A percentile compares a stretch with the other conserved stretches of the same genome.
Evolutionary conservation across 805 yeast genomes (phyloP).

Genomic region (Spathaspora passalidarum): DNA sequence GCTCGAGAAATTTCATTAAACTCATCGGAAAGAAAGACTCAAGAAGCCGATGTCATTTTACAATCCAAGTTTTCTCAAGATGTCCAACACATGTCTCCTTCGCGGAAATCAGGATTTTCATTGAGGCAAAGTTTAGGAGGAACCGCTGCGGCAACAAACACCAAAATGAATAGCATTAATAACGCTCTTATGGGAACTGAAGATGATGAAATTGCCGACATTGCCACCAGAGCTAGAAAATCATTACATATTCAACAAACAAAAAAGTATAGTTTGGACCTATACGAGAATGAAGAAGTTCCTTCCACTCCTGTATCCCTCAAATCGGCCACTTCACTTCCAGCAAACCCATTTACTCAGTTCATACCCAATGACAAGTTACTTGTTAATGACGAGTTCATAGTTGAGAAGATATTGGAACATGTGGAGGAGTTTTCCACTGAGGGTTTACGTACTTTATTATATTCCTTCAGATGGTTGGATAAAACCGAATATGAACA

Average conservation of each 20-base stretch:
- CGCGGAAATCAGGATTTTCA: conserved; percentile 30
- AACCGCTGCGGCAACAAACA: conserved; percentile 7
- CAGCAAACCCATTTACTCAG: neutral
- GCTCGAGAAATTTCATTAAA: conserved; percentile 58
- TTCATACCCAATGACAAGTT: conserved; percentile 48
- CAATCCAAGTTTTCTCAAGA: conserved; percentile 48
- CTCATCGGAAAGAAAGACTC: conserved; percentile 60
- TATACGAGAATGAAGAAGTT: neutral
- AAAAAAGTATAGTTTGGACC: conserved; percentile 46
- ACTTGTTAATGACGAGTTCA: conserved; percentile 67
- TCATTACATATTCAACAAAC: conserved; percentile 61
- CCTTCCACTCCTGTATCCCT: neutral
- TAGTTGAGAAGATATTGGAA: conserved; percentile 79
- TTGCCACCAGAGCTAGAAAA: conserved; percentile 50
- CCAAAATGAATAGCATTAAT: conserved; percentile 44
- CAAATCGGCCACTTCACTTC: conserved; percentile 1
- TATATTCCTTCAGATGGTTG: conserved; percentile 79
- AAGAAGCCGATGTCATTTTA: conserved; percentile 74
- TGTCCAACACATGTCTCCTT: conserved; percentile 17
- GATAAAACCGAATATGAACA: conserved; percentile 51
- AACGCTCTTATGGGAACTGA: conserved; percentile 42
- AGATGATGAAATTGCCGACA: conserved; percentile 50
- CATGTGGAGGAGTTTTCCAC: conserved; percentile 93
- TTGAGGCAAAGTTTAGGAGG: conserved; percentile 24
- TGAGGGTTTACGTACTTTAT: conserved; percentile 87